phyloP scores from a whole-genome alignment of 2,329 filamentous ascomycete species.

The Pyricularia sp. region DNA sequence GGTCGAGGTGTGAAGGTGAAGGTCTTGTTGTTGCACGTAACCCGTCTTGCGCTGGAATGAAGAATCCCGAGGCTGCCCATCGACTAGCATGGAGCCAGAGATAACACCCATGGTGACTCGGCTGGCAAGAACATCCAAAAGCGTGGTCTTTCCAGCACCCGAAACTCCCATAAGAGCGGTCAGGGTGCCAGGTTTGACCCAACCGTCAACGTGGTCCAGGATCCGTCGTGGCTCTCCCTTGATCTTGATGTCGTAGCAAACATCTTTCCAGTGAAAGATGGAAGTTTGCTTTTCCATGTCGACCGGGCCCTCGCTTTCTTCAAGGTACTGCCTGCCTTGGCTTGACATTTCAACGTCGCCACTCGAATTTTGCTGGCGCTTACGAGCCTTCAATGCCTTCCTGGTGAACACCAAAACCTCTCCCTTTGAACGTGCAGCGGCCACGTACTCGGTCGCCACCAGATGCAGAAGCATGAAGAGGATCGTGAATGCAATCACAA shows the following conservation, averaged over 20 bases:
- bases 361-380: slow-evolving; percentile 44
- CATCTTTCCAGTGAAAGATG: slow-evolving; percentile 68
- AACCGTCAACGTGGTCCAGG: slow-evolving; percentile 69
- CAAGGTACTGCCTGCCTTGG: not conserved
- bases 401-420: slow-evolving; percentile 57
- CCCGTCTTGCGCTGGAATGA: slow-evolving; percentile 51
- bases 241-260: slow-evolving; percentile 59
- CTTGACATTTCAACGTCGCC: slow-evolving; percentile 27
- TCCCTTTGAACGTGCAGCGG: slow-evolving; percentile 46
- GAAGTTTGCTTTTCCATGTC: slow-evolving; percentile 28
- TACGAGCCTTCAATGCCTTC: slow-evolving; percentile 35
- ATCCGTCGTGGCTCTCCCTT: slow-evolving; percentile 58
- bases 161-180: slow-evolving; percentile 44
- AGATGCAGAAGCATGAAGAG: slow-evolving; percentile 54
- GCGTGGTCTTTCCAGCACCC: slow-evolving; percentile 47
- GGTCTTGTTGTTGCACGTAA: slow-evolving; percentile 55
- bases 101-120: slow-evolving; percentile 27
- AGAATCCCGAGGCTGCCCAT: slow-evolving; percentile 24
- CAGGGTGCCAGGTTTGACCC: slow-evolving; percentile 79
- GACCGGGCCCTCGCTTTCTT: slow-evolving; percentile 1
- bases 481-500: slow-evolving; percentile 51
- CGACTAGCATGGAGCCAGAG: slow-evolving; percentile 53
- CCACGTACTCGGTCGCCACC: slow-evolving; percentile 50
- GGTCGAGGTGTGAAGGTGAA: slow-evolving; percentile 41
- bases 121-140: slow-evolving; percentile 48